phyloP scores from a whole-genome alignment of 2,329 filamentous ascomycete genomes.

The Thelonectria olida region DNA sequence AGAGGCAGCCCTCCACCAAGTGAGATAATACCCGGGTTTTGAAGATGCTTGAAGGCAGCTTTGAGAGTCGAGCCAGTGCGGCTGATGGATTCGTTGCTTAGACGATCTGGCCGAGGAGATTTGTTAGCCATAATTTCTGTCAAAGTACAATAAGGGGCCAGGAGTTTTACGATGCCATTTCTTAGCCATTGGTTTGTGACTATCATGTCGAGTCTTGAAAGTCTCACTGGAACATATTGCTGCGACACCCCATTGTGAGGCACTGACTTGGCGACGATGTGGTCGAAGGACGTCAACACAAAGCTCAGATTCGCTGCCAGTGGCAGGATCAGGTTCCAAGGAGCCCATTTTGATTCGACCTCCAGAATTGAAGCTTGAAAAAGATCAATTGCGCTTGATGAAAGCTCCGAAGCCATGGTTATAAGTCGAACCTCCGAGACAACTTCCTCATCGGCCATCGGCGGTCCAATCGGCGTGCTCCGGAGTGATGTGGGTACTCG shows the following conservation, averaged over 20 bases:
- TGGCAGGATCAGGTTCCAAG: no score
- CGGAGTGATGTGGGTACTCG: no score
- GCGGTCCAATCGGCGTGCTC: no score
- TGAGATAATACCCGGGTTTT: background rate
- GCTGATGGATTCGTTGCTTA: background rate
- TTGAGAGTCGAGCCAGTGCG: background rate
- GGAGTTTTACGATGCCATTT: slow-evolving; percentile 7
- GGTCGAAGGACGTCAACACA: background rate
- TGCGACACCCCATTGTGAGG: slow-evolving; percentile 4
- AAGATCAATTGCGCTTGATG: no score
- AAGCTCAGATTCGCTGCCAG: no score
- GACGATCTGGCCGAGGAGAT: background rate
- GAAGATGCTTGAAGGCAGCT: slow-evolving; percentile 2
- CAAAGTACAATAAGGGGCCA: no score
- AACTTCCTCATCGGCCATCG: no score
- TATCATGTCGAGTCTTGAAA: background rate
- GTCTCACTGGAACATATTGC: background rate
- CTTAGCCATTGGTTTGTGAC: background rate
- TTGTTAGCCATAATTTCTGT: background rate
- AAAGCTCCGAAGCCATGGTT: no score
- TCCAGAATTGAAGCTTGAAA: no score
- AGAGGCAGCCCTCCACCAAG: background rate
- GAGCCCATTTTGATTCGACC: no score
- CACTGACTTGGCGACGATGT: background rate
- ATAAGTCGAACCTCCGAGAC: no score